Evolutionary conservation across 495 filamentous ascomycete genomes (phyloP), one percentile per base, ranked within the genome.

Genomic region (Cenococcum geophilum): DNA sequence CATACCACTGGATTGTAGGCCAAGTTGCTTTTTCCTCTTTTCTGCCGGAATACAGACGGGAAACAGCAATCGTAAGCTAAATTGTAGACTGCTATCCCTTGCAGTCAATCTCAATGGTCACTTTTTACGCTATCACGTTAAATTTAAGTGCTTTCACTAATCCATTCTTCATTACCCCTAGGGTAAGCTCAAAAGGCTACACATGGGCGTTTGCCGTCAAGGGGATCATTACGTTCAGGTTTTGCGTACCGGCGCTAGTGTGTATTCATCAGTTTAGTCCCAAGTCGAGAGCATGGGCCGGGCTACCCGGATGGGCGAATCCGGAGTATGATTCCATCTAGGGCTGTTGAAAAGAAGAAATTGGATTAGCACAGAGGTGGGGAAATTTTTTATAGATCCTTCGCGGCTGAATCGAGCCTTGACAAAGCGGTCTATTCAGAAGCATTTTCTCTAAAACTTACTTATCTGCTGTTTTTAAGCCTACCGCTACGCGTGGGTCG

Each of bases 21-120:
- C 82, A 86, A 55, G 68, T 83, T 8, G 82, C 79, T 0, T 80
- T 86, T 83, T 84, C 67, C 68, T 53, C 82, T 79, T 84, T 66
- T 79, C 77, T 0, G 78, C 82, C 5, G 83, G 82, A 22, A 80
- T 85, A 59, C 83, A 86, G 61, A 79, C 84, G 48, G 83, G 82
- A 14, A 85, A 86, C 57, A 84, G 76, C 80, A 5, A 72, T 78
- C 10, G 81, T 74, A 37, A 73, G 76, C 23, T 86, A 85, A 58
- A 76, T 86, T 20, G 77, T 85, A 11, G 83, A 85, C 62, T 75
- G 75, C 50, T 83, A 85, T 63, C 82, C 81, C 0, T 68, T 80
- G 23, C 81, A 86, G 63, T 78, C 78, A 25, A 83, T 83, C 67
- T 78, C 77, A 48, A 74, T 84, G 22, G 78, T 86, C 16, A 83